These are phyloP conservation scores for Elongisporangium prolatum DNA, from an alignment of 352 stramenopile genomes.

Conservation along the genomic window DNA sequence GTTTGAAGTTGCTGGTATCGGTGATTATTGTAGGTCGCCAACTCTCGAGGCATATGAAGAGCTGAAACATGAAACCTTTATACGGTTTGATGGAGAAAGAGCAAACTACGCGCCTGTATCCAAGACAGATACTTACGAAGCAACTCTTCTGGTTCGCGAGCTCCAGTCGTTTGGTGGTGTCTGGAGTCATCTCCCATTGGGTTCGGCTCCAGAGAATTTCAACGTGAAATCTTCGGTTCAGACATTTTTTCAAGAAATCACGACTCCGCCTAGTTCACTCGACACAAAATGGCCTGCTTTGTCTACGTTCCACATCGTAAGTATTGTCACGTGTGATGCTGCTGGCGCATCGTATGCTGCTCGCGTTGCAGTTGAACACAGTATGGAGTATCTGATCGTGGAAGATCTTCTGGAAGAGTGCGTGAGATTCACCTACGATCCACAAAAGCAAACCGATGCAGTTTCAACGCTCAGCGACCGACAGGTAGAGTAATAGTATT, in stretches of 20 bases:
- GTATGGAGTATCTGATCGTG: conserved; percentile 24
- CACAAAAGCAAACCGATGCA: conserved; percentile 37
- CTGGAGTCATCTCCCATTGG: neutral
- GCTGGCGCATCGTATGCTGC: conserved; percentile 12
- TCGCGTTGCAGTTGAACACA: conserved; percentile 29
- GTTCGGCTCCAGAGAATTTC: neutral
- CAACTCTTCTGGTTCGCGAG: neutral
- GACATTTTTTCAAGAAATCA: conserved; percentile 1
- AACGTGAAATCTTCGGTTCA: neutral
- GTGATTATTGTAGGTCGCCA: neutral
- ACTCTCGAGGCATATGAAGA: neutral
- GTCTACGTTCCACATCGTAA: conserved; percentile 16
- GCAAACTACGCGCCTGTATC: neutral
- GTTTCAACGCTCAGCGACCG: conserved; percentile 24
- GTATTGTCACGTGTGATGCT: conserved; percentile 25
- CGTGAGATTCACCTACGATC: conserved; percentile 44
- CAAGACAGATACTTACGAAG: neutral
- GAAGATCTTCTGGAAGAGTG: conserved; percentile 51
- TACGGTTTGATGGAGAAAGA: neutral
- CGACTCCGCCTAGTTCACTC: conserved; percentile 1
- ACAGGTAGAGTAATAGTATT: conserved; percentile 29
- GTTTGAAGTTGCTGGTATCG: neutral
- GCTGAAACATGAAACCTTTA: neutral
- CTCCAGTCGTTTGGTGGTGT: neutral
- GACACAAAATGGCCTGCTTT: conserved; percentile 9